These are phyloP conservation scores for Guillardia theta DNA, from an alignment of 78 protist species.

Conservation along the genomic window DNA sequence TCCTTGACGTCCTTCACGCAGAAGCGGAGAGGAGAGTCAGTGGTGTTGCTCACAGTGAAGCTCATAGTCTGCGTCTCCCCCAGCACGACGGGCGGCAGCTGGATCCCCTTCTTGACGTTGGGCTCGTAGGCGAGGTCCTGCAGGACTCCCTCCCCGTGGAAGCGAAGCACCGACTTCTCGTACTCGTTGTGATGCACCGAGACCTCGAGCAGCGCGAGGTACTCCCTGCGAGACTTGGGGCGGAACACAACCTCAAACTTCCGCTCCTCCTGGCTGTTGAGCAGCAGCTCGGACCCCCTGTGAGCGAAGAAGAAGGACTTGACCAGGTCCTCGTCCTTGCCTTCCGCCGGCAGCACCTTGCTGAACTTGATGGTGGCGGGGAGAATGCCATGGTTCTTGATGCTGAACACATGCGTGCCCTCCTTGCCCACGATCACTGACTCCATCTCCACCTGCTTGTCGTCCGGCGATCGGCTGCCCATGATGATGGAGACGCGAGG, in stretches of 20 bases:
- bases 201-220: background rate
- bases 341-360: background rate
- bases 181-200: constrained; percentile 52
- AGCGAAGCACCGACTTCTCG: constrained; percentile 45
- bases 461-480: constrained; percentile 20
- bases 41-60: constrained; percentile 55
- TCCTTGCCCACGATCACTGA: constrained; percentile 13
- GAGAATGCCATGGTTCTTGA: constrained; percentile 66
- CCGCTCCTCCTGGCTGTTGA: background rate
- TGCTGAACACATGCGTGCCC: background rate
- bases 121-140: constrained; percentile 58
- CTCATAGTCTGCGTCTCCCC: constrained; percentile 52
- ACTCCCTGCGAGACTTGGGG: constrained; percentile 18
- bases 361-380: constrained; percentile 48
- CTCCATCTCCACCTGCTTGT: background rate
- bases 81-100: constrained; percentile 10
- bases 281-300: background rate
- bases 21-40: constrained; percentile 17
- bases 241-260: background rate
- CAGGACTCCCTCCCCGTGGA: constrained; percentile 53
- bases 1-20: background rate
- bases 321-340: background rate
- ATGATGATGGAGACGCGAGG: constrained; percentile 56
- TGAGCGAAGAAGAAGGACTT: constrained; percentile 29
- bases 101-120: constrained; percentile 57